These are phyloP conservation scores for Dioscorea zingiberensis DNA, from an alignment of 106 monocot species.

Conservation along the genomic window DNA sequence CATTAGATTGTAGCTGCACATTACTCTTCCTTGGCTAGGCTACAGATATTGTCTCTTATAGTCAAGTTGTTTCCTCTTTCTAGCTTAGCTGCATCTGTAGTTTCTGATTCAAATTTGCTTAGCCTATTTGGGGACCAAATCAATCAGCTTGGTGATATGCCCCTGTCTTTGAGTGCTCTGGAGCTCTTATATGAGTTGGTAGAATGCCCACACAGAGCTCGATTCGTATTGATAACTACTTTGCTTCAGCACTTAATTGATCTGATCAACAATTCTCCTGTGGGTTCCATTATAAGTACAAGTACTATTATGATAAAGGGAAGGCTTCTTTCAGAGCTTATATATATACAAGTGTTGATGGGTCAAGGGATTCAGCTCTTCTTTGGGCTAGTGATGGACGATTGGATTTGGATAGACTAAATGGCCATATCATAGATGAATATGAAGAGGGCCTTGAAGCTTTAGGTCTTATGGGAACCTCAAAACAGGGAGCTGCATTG, in stretches of 20 bases:
- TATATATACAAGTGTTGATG: constrained; percentile 45
- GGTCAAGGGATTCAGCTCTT: constrained; percentile 71
- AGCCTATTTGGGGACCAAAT: constrained; percentile 75
- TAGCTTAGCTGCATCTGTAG: constrained; percentile 40
- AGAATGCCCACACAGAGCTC: constrained; percentile 62
- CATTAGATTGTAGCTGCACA: constrained; percentile 47
- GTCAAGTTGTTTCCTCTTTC: constrained; percentile 83
- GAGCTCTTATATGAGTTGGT: constrained; percentile 95
- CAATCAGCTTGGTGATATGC: constrained; percentile 52
- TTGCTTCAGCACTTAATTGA: constrained; percentile 76
- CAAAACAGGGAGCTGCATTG: no score
- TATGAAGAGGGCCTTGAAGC: no score
- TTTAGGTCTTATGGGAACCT: no score
- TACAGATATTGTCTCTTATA: constrained; percentile 79
- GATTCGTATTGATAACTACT: constrained; percentile 56
- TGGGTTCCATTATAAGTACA: constrained; percentile 66
- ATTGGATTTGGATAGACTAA: no score
- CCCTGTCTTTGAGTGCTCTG: constrained; percentile 65
- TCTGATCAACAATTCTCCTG: constrained; percentile 61
- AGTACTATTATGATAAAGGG: constrained; percentile 74
- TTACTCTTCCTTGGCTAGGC: constrained; percentile 61
- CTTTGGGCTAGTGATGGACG: no score
- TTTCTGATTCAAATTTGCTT: constrained; percentile 55
- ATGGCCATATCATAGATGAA: no score
- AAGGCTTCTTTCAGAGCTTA: constrained; percentile 80